Evolutionary conservation across 2,329 filamentous ascomycete genomes (phyloP).

Genomic region (Balansia obtecta): DNA sequence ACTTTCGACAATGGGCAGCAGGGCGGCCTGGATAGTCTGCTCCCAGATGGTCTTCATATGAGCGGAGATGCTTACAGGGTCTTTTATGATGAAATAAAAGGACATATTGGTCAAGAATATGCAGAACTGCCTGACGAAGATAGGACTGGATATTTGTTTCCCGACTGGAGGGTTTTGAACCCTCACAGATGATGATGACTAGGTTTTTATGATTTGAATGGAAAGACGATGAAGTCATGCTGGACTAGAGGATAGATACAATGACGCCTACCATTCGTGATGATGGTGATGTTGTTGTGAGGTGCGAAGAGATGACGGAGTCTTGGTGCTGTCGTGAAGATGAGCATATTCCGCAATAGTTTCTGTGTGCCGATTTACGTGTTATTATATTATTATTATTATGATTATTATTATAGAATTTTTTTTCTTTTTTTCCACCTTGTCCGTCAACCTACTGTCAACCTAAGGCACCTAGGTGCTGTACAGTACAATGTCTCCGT

Average conservation of each 20-base stretch:
- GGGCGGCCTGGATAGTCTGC: slow-evolving; percentile 36
- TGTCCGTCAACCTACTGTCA: too few relatives aligned
- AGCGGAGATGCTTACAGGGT: slow-evolving; percentile 39
- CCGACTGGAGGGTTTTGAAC: slow-evolving; percentile 31
- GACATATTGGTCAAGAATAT: slow-evolving; percentile 36
- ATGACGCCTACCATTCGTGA: too few relatives aligned
- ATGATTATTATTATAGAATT: too few relatives aligned
- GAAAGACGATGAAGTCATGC: neutral
- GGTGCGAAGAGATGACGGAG: too few relatives aligned
- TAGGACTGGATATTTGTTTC: slow-evolving; percentile 29
- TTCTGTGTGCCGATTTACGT: too few relatives aligned
- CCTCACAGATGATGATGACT: neutral
- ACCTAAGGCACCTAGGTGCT: too few relatives aligned
- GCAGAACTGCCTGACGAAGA: slow-evolving; percentile 22
- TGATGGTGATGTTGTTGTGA: too few relatives aligned
- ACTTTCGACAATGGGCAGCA: slow-evolving; percentile 35
- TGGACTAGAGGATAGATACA: neutral
- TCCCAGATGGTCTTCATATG: slow-evolving; percentile 48
- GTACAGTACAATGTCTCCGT: too few relatives aligned
- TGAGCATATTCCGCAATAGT: too few relatives aligned
- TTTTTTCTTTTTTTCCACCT: neutral
- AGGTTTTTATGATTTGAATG: neutral
- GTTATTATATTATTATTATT: too few relatives aligned
- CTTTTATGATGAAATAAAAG: slow-evolving; percentile 34
- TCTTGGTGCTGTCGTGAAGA: too few relatives aligned